Evolutionary conservation across 208 protist species (phyloP), one percentile per base, ranked within the genome.

Genomic region (Leishmania aethiopica): DNA sequence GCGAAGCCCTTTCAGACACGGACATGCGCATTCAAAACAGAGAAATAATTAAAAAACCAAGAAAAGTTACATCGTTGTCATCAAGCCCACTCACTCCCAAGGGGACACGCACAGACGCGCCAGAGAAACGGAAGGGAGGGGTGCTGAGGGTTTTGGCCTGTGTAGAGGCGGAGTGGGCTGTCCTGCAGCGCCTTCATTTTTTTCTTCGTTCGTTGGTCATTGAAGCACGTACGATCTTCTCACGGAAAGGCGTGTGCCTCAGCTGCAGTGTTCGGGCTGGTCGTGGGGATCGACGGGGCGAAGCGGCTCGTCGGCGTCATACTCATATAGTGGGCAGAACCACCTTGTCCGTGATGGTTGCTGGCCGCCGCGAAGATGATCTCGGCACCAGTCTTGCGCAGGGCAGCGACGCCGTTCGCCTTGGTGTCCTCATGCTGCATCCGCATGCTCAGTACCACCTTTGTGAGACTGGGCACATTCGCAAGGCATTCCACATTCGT

Each of bases 401-500:
- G 81, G 32, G 78, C 45, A 22, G 78, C 74, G 53, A 89, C 75
- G 73, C 86, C 86, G 82, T 89, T 89, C 11, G 62, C 25, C 49
- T 85, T 80, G 49, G 73, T 75, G 49, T 89, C 62, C 55, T 84
- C 73, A 53, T 84, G 72, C 72, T 86, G 81, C 79, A 83, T 84
- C 59, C 57, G 69, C 42, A 82, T 77, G 77, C 88, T 86, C 22
- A 92, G 55, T 40, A 89, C 69, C 28, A 91, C 85, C 80, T 89
- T 90, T 13, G 47, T 82, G 37, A 92, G 82, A 66, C 74, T 71
- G 25, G 82, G 80, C 81, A 89, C 71, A 69, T 77, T 77, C 40
- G 88, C 84, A 28, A 92, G 86, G 45, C 80, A 87, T 53, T 85
- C 77, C 64, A 92, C 78, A 69, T 82, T 82, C 15, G 81, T 88